Percentiles rank a stretch among this genome's conserved stretches.
Evolutionary conservation across 1,139 yeast species (phyloP).

Genomic region (Scheffersomyces quercinus): DNA sequence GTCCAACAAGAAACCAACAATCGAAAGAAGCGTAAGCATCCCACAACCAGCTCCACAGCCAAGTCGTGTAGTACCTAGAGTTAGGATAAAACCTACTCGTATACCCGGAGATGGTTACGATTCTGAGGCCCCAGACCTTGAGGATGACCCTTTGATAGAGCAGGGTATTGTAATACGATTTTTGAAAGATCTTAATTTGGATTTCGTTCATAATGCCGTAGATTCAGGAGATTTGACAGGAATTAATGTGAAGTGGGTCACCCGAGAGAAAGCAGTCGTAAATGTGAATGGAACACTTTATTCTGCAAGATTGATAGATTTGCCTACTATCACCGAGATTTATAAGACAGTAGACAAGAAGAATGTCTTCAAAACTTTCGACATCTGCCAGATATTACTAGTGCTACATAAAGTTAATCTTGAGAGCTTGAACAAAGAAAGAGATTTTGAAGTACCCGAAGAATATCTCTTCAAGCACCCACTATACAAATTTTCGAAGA

Average conservation of each 20-base stretch:
- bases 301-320: slow-evolving; percentile 83
- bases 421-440: slow-evolving; percentile 36
- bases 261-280: slow-evolving; percentile 73
- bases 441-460: slow-evolving; percentile 42
- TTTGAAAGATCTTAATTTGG: slow-evolving; percentile 76
- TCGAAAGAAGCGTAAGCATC: neutral
- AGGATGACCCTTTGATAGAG: slow-evolving; percentile 90
- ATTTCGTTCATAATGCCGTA: slow-evolving; percentile 73
- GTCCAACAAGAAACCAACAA: slow-evolving; percentile 8
- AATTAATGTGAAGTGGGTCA: slow-evolving; percentile 77
- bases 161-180: slow-evolving; percentile 82
- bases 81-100: slow-evolving; percentile 79
- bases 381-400: slow-evolving; percentile 80
- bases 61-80: slow-evolving; percentile 43
- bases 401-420: slow-evolving; percentile 66
- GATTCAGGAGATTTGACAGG: slow-evolving; percentile 80
- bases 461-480: slow-evolving; percentile 46
- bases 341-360: slow-evolving; percentile 89
- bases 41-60: slow-evolving; percentile 1
- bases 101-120: slow-evolving; percentile 96
- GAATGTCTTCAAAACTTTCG: slow-evolving; percentile 83
- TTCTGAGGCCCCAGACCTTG: slow-evolving; percentile 94
- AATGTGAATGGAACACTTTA: slow-evolving; percentile 57
- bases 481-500: slow-evolving; percentile 41
- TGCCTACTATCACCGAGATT: slow-evolving; percentile 87